Evolutionary conservation across 768 basidiomycete species (phyloP), one percentile per base, ranked within the genome.

Genomic region (Harrya chromipes): DNA sequence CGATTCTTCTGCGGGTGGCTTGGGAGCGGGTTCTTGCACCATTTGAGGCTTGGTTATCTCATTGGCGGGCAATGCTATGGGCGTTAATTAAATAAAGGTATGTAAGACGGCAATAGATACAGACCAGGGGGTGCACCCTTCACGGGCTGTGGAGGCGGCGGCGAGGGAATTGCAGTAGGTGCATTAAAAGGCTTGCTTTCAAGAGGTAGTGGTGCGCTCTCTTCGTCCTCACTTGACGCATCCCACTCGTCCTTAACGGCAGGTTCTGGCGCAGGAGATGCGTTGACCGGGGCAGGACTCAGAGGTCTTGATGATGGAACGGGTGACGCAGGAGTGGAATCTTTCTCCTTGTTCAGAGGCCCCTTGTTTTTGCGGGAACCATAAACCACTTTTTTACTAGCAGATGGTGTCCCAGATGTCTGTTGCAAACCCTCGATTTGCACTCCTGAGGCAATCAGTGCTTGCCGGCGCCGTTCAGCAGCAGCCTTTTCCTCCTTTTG

Each of bases 401-500:
- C 60, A 14, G 73, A 64, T 20, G 71, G 72, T 13, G 67, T 68
- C 59, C 72, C 65, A 19, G 77, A 64, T 26, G 71, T 54, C 55
- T 87, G 81, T 47, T 91, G 86, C 17, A 98, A 73, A 52, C 91
- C 97, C 60, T 94, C 94, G 52, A 99, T 87, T 58, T 85, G 84
- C 41, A 88, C 87, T 43, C 93, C 94, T 31, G 90, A 87, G 17
- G 90, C 87, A 43, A 98, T 76, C 45, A 98, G 79, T 2, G 95
- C 94, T 64, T 95, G 83, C 64, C 84, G 89, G 48, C 94, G 85
- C 26, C 91, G 82, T 67, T 97, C 94, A 3, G 92, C 94, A 56
- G 84, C 87, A 19, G 88, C 89, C 58, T 80, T 85, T 66, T 97
- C 94, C 62, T 91, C 88, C 69, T 93, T 95, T 68, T 98, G 94